phyloP scores from a whole-genome alignment of 305 asterid species.

The Nicotiana rustica region DNA sequence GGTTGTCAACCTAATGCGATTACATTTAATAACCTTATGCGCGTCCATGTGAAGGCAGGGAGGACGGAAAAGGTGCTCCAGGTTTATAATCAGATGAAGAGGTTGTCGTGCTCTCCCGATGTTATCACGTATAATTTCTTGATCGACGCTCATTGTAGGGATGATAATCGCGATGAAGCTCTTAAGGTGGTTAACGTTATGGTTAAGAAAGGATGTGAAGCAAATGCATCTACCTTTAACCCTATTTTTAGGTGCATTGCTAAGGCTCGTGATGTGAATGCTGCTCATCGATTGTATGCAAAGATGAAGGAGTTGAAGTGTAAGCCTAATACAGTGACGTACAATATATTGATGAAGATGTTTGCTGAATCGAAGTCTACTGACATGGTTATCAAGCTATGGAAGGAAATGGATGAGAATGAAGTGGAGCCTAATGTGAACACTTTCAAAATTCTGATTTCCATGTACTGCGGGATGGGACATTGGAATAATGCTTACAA shows the following conservation, averaged over 20 bases:
- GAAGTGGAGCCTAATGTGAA: constrained; percentile 86
- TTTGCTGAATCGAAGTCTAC: constrained; percentile 74
- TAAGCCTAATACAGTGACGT: constrained; percentile 72
- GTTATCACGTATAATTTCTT: constrained; percentile 79
- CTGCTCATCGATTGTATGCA: constrained; percentile 71
- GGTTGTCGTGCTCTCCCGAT: constrained; percentile 72
- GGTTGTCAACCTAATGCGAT: constrained; percentile 78
- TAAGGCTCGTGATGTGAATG: constrained; percentile 71
- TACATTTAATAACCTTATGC: constrained; percentile 84
- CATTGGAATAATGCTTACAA: constrained; percentile 93
- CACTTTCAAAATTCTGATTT: constrained; percentile 70
- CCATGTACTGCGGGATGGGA: constrained; percentile 82
- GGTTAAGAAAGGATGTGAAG: constrained; percentile 70
- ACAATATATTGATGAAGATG: constrained; percentile 88
- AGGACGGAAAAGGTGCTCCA: constrained; percentile 87
- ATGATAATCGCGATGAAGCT: constrained; percentile 73
- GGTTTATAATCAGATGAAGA: constrained; percentile 89
- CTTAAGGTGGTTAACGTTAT: constrained; percentile 69
- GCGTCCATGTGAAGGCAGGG: constrained; percentile 92
- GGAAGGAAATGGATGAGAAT: constrained; percentile 80
- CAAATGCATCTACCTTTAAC: constrained; percentile 71
- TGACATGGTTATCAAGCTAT: constrained; percentile 88
- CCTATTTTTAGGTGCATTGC: constrained; percentile 82
- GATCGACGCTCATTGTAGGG: constrained; percentile 81
- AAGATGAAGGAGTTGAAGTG: constrained; percentile 81